phyloP scores from a whole-genome alignment of 768 basidiomycete species.

The Kwoniella bestiolae region DNA sequence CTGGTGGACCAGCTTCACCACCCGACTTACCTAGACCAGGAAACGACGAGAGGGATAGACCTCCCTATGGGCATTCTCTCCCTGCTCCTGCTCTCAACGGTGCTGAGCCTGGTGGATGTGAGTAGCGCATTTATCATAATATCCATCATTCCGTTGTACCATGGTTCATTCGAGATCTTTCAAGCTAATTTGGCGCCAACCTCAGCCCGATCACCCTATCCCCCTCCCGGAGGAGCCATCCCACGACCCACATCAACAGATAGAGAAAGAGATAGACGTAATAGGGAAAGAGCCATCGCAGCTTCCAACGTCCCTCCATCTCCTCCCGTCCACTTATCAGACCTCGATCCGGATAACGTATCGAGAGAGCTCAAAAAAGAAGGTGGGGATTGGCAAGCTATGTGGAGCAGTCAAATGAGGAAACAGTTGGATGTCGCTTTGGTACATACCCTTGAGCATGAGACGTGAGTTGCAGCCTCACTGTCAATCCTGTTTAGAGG shows the following conservation, averaged over 20 bases:
- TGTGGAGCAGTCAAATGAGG: constrained; percentile 82
- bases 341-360: constrained; percentile 58
- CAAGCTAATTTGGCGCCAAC: too few relatives aligned
- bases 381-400: constrained; percentile 84
- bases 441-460: constrained; percentile 86
- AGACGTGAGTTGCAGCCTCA: constrained; percentile 76
- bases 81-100: constrained; percentile 58
- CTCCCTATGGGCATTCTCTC: constrained; percentile 50
- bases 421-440: constrained; percentile 75
- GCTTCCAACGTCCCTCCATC: constrained; percentile 30
- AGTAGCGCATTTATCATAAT: constrained; percentile 21
- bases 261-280: constrained; percentile 47
- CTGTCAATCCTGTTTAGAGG: too few relatives aligned
- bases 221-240: constrained; percentile 28
- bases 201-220: constrained; percentile 51
- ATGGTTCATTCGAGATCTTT: background rate
- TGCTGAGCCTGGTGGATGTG: constrained; percentile 56
- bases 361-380: constrained; percentile 64
- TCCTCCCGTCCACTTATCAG: constrained; percentile 50
- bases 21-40: constrained; percentile 52
- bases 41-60: constrained; percentile 32
- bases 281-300: constrained; percentile 28
- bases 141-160: background rate
- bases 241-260: constrained; percentile 40
- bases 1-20: constrained; percentile 36